Base-by-base conservation (phyloP, 306 rosid genomes). In the Pterocarpus macrocarpus region DNA sequence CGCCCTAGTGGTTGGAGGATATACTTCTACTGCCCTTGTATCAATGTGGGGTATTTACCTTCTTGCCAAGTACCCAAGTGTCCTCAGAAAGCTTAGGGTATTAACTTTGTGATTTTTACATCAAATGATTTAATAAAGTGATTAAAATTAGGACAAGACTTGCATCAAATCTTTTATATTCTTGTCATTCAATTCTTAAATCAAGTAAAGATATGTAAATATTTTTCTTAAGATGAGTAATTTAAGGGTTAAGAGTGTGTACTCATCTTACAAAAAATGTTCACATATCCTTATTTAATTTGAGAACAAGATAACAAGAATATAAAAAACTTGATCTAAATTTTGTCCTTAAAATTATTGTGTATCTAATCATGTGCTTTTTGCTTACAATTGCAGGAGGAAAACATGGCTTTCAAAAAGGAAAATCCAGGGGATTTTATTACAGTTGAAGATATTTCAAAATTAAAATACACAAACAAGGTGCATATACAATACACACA, bases 1-100 rank as follows among this genome's bases (percentile, higher is more conserved):
- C 3, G 32, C 50, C 82, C 69, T 89, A 7, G 84, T 87, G 14
- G 13, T 72, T 61, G 87, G 33, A 17, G 89, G 89, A 45, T 87
- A 85, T 62, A 22, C 32, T 11, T 71, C 88, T 1, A 83, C 88
- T n/a, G 6, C 87, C 4, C 69, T 85, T 57, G 57, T 58, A 14
- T 10, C 82, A 16, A 83, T 63, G 71, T 87, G 92, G 92, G 79
- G 86, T 5, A 62, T 85, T 8, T 85, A 78, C 57, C 86, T 61
- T 63, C 86, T 89, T 39, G 80, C 85, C 4, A 85, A 83, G 62
- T 80, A 43, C 72, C 90, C 88, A 5, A 28, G 49, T 41, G 89
- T 89, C 62, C 86, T 87, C 0, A 0, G 35, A 58, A 87, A 78
- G 55, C 82, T 89, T 14, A 44, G 77, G 83, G 89, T 86, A 66